Evolutionary conservation across 352 stramenopile genomes (phyloP).

Genomic region (Phytophthora megakarya): DNA sequence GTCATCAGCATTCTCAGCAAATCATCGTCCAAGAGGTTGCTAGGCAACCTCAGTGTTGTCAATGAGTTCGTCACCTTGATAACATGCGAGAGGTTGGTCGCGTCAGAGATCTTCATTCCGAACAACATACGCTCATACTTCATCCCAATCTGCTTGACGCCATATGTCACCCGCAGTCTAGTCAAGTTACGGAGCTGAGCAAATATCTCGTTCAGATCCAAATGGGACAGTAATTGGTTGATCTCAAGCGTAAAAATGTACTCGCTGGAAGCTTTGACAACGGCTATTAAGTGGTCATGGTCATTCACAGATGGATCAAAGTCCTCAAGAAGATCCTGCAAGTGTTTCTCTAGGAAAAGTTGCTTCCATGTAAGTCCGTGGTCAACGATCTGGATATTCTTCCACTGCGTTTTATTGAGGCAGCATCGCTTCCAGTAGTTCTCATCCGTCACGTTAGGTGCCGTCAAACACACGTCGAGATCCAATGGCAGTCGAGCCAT

Average conservation of each 20-base stretch:
- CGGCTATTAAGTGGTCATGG: slow-evolving; percentile 65
- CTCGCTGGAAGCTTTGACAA: slow-evolving; percentile 82
- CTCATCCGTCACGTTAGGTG: slow-evolving; percentile 90
- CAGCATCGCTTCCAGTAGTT: slow-evolving; percentile 95
- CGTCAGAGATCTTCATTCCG: slow-evolving; percentile 95
- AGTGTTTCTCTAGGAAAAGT: slow-evolving; percentile 84
- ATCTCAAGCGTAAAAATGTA: slow-evolving; percentile 91
- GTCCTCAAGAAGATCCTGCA: slow-evolving; percentile 79
- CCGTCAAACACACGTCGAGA: slow-evolving; percentile 79
- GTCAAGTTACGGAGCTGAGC: slow-evolving; percentile 89
- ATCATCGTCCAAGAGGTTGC: slow-evolving; percentile 93
- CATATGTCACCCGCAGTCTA: slow-evolving; percentile 84
- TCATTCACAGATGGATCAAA: slow-evolving; percentile 68
- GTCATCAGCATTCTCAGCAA: slow-evolving; percentile 94
- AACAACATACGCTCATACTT: slow-evolving; percentile 95
- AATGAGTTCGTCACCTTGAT: slow-evolving; percentile 85
- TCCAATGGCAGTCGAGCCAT: slow-evolving; percentile 81
- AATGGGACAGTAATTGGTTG: slow-evolving; percentile 87
- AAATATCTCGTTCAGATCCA: slow-evolving; percentile 89
- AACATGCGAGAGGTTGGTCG: slow-evolving; percentile 87
- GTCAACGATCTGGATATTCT: slow-evolving; percentile 89
- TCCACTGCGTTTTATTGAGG: slow-evolving; percentile 83
- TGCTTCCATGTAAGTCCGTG: slow-evolving; percentile 95
- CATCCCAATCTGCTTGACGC: slow-evolving; percentile 93
- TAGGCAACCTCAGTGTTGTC: slow-evolving; percentile 88